Conservation (phyloP, 2,329 filamentous ascomycete genomes). For the Balansia obtecta region DNA sequence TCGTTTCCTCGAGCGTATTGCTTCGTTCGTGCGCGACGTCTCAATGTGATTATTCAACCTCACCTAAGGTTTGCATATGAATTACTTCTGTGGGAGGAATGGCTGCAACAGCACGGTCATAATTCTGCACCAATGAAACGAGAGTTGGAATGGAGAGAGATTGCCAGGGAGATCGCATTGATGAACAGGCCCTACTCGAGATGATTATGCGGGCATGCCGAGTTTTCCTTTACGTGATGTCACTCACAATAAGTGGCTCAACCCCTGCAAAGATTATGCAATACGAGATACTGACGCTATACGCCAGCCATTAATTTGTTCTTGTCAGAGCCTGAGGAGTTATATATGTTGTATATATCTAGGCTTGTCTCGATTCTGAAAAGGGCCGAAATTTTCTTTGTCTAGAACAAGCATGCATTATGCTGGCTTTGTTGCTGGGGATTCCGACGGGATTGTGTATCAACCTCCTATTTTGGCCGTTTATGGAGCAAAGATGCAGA, state of each 20-base stretch:
- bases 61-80: conserved; percentile 93
- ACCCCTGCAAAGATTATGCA: no score
- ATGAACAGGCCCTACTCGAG: conserved; percentile 93
- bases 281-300: no score
- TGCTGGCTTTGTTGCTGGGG: background rate
- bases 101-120: conserved; percentile 43
- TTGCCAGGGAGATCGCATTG: conserved; percentile 78
- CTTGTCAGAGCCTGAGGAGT: no score
- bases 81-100: conserved; percentile 89
- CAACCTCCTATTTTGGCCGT: background rate
- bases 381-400: no score
- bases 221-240: background rate
- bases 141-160: conserved; percentile 84
- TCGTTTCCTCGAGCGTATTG: conserved; percentile 92
- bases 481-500: background rate
- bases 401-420: no score
- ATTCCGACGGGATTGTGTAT: background rate
- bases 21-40: conserved; percentile 78
- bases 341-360: no score
- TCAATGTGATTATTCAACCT: conserved; percentile 98
- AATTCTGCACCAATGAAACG: conserved; percentile 40
- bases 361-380: no score
- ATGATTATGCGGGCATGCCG: conserved; percentile 20
- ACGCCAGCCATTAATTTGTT: no score
- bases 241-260: no score